phyloP scores from a whole-genome alignment of 768 basidiomycete species.

The Kwoniella dejecticola region DNA sequence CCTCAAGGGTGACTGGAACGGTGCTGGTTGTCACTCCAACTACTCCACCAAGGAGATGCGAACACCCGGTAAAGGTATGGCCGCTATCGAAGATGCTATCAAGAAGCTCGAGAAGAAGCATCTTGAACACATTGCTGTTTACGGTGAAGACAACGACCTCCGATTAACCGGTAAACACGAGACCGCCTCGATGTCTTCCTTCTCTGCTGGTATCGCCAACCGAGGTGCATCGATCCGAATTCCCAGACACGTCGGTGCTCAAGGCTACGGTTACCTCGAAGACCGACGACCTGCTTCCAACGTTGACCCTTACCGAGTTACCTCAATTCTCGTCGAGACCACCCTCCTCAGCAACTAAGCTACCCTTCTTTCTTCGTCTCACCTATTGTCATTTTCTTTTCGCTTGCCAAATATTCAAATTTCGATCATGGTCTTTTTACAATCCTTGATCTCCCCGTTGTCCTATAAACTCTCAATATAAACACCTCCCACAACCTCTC shows the following conservation, averaged over 20 bases:
- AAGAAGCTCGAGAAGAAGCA: slow-evolving; percentile 89
- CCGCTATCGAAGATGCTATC: slow-evolving; percentile 86
- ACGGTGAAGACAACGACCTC: slow-evolving; percentile 96
- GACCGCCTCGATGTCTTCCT: slow-evolving; percentile 87
- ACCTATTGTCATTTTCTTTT: background rate
- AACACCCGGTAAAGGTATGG: slow-evolving; percentile 82
- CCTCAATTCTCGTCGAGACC: slow-evolving; percentile 67
- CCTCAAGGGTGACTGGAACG: slow-evolving; percentile 96
- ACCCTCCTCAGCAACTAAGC: slow-evolving; percentile 58
- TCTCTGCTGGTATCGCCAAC: slow-evolving; percentile 95
- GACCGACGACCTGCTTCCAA: slow-evolving; percentile 98
- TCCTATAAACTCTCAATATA: background rate
- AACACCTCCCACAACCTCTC: background rate
- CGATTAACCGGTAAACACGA: slow-evolving; percentile 96
- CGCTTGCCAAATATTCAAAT: too few species aligned
- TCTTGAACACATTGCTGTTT: slow-evolving; percentile 93
- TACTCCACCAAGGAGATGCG: slow-evolving; percentile 94
- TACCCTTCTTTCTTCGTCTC: background rate
- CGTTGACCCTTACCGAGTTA: slow-evolving; percentile 97
- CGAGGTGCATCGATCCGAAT: slow-evolving; percentile 83
- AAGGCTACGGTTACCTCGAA: slow-evolving; percentile 94
- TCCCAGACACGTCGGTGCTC: slow-evolving; percentile 85
- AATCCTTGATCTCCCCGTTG: too few species aligned
- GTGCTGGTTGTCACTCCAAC: slow-evolving; percentile 97
- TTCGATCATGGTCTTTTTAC: too few species aligned